Evolutionary conservation across 1,284 basidiomycete species (phyloP).

Genomic region (Ustilago curta): DNA sequence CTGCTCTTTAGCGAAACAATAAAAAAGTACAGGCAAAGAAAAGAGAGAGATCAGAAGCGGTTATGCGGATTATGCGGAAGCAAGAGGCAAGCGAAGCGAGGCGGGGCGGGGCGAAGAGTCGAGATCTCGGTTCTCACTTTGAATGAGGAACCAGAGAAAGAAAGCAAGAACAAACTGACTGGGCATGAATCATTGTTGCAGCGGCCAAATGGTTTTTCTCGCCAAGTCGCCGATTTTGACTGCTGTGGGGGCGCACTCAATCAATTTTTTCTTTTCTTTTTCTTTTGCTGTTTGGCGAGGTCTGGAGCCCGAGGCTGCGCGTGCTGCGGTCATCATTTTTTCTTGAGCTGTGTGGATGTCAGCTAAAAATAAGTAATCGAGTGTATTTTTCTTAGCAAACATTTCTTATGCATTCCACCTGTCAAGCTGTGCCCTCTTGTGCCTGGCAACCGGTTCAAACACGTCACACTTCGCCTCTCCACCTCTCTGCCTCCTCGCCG

Average conservation of each 20-base stretch:
- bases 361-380: slow-evolving; percentile 4
- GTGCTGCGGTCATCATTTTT: slow-evolving; percentile 2
- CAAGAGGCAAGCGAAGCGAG: not conserved
- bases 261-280: too few species aligned
- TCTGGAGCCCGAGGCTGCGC: not conserved
- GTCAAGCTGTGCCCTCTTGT: slow-evolving; percentile 8
- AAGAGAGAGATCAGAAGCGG: not conserved
- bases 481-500: not conserved
- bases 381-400: slow-evolving; percentile 7
- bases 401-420: slow-evolving; percentile 2
- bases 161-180: too few species aligned
- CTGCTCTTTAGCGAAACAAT: not conserved
- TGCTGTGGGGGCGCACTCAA: too few species aligned
- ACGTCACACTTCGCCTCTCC: not conserved
- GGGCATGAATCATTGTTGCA: too few species aligned
- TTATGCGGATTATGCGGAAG: slow-evolving; percentile 7
- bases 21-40: not conserved
- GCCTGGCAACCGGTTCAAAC: slow-evolving; percentile 4
- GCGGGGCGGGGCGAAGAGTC: not conserved
- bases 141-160: too few species aligned
- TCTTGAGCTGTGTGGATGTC: not conserved
- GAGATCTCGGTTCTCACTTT: not conserved
- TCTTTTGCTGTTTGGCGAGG: too few species aligned
- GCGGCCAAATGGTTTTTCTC: too few species aligned
- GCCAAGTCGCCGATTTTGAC: too few species aligned